Conservation (phyloP, 106 monocot species). For the Acorus calamus region DNA sequence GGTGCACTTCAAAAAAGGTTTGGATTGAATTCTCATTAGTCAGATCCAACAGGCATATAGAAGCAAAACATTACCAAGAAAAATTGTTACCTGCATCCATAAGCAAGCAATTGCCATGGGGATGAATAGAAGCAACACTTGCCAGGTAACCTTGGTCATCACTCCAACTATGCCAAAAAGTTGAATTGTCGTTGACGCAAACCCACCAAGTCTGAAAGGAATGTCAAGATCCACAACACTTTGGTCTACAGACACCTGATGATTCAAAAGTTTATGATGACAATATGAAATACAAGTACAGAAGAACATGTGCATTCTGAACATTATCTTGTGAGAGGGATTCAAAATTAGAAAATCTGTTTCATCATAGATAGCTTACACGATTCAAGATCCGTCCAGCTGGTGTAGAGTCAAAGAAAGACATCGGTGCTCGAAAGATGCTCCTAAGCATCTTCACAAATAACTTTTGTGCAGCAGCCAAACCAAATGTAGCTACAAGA, state of each 20-base stretch:
- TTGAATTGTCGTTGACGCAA: conserved; percentile 92
- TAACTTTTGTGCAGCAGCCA: conserved; percentile 88
- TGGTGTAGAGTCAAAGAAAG: conserved; percentile 95
- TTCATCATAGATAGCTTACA: conserved; percentile 33
- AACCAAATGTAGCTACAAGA: conserved; percentile 92
- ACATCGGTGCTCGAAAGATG: conserved; percentile 90
- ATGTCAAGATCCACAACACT: conserved; percentile 98
- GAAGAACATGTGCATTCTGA: background rate
- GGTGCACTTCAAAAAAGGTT: too few species aligned
- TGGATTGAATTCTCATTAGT: background rate
- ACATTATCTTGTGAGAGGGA: background rate
- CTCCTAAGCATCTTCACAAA: conserved; percentile 78
- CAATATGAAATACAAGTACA: background rate
- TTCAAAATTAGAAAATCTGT: background rate
- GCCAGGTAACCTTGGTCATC: conserved; percentile 94
- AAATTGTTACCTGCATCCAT: conserved; percentile 85
- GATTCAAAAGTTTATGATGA: conserved; percentile 15
- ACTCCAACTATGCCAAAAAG: conserved; percentile 87
- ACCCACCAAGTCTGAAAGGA: conserved; percentile 87
- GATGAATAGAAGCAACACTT: conserved; percentile 73
- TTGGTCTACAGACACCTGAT: conserved; percentile 99
- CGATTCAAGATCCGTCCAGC: conserved; percentile 88
- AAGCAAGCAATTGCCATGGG: conserved; percentile 86
- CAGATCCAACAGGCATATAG: background rate
- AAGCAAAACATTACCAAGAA: background rate